These are phyloP conservation scores for Tuber brumale DNA, from an alignment of 495 filamentous ascomycete genomes.

Conservation along the genomic window DNA sequence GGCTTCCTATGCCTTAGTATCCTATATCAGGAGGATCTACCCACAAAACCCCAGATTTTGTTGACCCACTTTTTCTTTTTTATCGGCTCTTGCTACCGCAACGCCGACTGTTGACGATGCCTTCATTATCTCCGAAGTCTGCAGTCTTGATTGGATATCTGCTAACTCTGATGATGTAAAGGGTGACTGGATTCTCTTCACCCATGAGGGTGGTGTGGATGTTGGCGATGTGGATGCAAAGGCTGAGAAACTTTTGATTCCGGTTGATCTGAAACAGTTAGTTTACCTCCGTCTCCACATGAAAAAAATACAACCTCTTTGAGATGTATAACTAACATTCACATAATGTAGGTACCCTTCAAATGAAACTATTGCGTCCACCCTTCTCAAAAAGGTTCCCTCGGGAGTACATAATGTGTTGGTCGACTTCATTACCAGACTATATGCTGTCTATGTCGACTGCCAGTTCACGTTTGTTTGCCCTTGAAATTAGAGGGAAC, in stretches of 20 bases:
- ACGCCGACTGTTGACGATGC: not conserved
- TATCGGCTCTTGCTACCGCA: not conserved
- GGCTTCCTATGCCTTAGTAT: constrained; percentile 19
- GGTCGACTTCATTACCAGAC: constrained; percentile 88
- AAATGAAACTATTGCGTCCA: constrained; percentile 80
- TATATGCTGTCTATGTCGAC: constrained; percentile 96
- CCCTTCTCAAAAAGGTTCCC: constrained; percentile 86
- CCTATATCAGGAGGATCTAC: constrained; percentile 13
- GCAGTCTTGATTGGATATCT: not conserved
- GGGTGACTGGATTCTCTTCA: constrained; percentile 99
- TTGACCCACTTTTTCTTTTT: constrained; percentile 12
- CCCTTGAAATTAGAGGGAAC: not conserved
- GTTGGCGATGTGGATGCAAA: constrained; percentile 99
- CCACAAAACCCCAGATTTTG: constrained; percentile 7
- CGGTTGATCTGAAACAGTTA: constrained; percentile 77
- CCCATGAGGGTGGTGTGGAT: constrained; percentile 98
- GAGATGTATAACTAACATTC: constrained; percentile 12
- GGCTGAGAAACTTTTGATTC: constrained; percentile 95
- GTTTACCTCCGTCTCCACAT: constrained; percentile 7
- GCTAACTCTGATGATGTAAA: constrained; percentile 44
- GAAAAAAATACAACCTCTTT: not conserved
- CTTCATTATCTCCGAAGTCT: constrained; percentile 7
- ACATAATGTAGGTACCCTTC: constrained; percentile 62
- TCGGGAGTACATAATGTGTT: constrained; percentile 94
- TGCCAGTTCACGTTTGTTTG: constrained; percentile 78